These are phyloP conservation scores for Sporisorium iseilematis-ciliati DNA, from an alignment of 1,284 basidiomycete species.

Conservation along the genomic window DNA sequence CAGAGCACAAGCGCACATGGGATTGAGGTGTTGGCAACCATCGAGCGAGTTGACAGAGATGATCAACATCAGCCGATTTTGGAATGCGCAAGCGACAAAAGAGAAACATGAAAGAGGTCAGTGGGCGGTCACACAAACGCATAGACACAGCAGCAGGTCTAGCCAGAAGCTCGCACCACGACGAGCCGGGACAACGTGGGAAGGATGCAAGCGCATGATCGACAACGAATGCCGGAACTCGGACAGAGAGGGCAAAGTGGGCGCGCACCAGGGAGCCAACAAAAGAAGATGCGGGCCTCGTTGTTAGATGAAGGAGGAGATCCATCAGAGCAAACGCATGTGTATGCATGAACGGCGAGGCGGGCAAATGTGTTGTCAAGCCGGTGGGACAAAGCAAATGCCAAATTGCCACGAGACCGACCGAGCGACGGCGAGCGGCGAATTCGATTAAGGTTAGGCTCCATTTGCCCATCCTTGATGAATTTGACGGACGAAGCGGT, in stretches of 20 bases:
- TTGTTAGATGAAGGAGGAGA: neutral
- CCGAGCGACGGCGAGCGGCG: conserved; percentile 3
- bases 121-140: neutral
- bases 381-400: conserved; percentile 3
- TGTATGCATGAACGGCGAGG: neutral
- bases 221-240: conserved; percentile 6
- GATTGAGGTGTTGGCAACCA: neutral
- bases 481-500: neutral
- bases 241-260: conserved; percentile 3
- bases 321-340: neutral
- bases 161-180: neutral
- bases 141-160: too few relatives aligned
- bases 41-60: neutral
- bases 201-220: conserved; percentile 7
- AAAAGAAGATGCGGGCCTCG: conserved; percentile 1
- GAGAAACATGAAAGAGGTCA: conserved; percentile 1
- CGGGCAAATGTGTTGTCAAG: neutral
- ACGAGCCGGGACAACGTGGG: neutral
- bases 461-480: neutral
- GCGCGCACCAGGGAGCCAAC: neutral
- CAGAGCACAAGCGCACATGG: neutral
- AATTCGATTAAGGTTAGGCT: conserved; percentile 11
- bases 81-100: neutral
- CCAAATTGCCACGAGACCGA: neutral
- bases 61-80: neutral